Evolutionary conservation across 306 rosid genomes (phyloP), one percentile per base, ranked within the genome.

Genomic region (Ormosia semicastrata): DNA sequence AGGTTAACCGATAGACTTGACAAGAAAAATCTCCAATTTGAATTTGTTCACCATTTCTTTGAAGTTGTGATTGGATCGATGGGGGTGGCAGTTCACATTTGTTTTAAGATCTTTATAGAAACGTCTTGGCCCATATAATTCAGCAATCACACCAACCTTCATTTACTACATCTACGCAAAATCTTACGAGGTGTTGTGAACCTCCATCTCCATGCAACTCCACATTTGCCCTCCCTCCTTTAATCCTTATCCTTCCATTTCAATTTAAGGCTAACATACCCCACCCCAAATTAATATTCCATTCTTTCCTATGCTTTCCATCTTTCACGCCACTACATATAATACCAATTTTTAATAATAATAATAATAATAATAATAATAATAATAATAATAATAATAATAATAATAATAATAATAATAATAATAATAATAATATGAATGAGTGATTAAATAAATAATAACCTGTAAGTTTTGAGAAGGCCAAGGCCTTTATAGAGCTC

Each of bases 401-500:
- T 12, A 32, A 33, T 71, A 58, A 17, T 14, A 77, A 39, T 65
- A 14, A 3, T 44, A 12, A 14, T 9, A 9, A 40, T 8, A 52
- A 29, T n/a, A 50, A 54, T 3, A 29, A 67, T 12, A 43, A 29
- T 29, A 3, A 44, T n/a, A 70, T 57, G 1, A 41, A 46, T 0
- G 5, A 10, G 36, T 13, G 9, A 36, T 58, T 34, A 59, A 67
- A 7, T 32, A 18, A 67, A 29, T 1, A 67, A 32, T 47, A 52
- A 95, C 98, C 99, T 95, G 90, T 92, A 95, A 39, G 91, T 91
- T 86, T 81, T 92, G 33, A 93, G 96, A 12, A 93, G 87, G 57
- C 81, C 87, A 69, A 95, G 97, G 41, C 87, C 94, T 87, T 85
- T 92, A 69, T 93, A 95, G 81, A 93, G 97, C 86, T 92, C 99